A percentile compares a stretch with the other conserved stretches of the same genome.
Conservation (phyloP, 768 basidiomycete species). For the Psilocybe sp. region DNA sequence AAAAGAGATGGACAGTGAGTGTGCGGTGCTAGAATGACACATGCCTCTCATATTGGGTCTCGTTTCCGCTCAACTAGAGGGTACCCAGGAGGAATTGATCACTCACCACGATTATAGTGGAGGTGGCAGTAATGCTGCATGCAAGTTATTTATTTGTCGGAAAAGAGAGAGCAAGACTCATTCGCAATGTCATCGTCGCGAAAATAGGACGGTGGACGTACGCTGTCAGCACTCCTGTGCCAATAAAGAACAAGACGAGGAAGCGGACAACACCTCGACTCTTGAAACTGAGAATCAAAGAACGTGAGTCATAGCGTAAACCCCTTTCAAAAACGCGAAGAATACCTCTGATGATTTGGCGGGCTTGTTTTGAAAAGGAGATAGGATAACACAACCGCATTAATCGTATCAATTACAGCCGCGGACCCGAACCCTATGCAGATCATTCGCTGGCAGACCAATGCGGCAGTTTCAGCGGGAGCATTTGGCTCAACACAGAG, state of each 20-base stretch:
- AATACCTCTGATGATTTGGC: constrained; percentile 1
- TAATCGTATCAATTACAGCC: constrained; percentile 7
- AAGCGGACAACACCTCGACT: constrained; percentile 5
- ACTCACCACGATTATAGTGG: constrained; percentile 9
- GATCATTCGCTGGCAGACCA: constrained; percentile 1
- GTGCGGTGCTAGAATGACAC: no score
- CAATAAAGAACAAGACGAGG: constrained; percentile 11
- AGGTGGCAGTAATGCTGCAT: constrained; percentile 6
- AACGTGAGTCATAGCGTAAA: neutral
- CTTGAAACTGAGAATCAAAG: neutral
- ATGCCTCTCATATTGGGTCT: no score
- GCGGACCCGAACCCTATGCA: constrained; percentile 9
- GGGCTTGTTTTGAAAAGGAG: constrained; percentile 8
- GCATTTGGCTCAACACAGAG: neutral
- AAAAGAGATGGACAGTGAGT: no score
- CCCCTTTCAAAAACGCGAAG: neutral
- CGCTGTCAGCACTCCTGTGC: constrained; percentile 12
- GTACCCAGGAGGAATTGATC: neutral
- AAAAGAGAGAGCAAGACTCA: neutral
- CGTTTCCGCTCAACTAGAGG: neutral
- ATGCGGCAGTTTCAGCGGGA: neutral
- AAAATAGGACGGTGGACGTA: neutral
- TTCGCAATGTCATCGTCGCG: neutral
- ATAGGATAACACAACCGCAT: constrained; percentile 8
- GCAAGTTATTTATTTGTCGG: neutral